Percentiles rank a stretch among this genome's conserved stretches.
Evolutionary conservation across 306 rosid species (phyloP).

Genomic region (Phaseolus lunatus): DNA sequence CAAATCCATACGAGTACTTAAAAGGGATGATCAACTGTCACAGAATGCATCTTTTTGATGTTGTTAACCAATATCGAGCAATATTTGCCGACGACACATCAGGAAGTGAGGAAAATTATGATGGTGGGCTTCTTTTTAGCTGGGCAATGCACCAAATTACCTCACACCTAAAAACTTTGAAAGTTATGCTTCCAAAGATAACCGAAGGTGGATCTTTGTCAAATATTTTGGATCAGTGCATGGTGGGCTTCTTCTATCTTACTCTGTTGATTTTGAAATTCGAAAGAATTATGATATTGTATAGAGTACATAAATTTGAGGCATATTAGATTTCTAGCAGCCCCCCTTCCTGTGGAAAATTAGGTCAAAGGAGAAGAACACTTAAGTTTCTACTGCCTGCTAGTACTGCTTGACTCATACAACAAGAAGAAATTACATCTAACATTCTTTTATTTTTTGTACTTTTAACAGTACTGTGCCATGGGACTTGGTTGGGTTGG

Average conservation of each 20-base stretch:
- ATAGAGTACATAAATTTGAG: slow-evolving; percentile 12
- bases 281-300: slow-evolving; percentile 18
- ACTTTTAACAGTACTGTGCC: slow-evolving; percentile 84
- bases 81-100: slow-evolving; percentile 98
- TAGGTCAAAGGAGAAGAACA: not conserved
- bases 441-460: slow-evolving; percentile 43
- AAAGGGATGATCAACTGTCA: slow-evolving; percentile 94
- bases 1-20: slow-evolving; percentile 86
- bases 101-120: slow-evolving; percentile 96
- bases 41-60: slow-evolving; percentile 97
- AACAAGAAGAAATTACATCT: slow-evolving; percentile 41
- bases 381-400: slow-evolving; percentile 29
- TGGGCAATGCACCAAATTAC: slow-evolving; percentile 99
- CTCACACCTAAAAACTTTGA: slow-evolving; percentile 78
- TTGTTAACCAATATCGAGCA: slow-evolving; percentile 97
- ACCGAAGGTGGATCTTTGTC: slow-evolving; percentile 93
- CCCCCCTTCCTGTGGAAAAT: not conserved
- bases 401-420: slow-evolving; percentile 33
- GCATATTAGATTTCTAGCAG: slow-evolving; percentile 22
- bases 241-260: slow-evolving; percentile 66
- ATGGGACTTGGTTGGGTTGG: slow-evolving; percentile 99
- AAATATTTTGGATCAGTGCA: slow-evolving; percentile 95
- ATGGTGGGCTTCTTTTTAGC: slow-evolving; percentile 97
- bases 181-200: slow-evolving; percentile 92
- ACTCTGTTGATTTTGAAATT: slow-evolving; percentile 37